These are phyloP conservation scores for Fusarium solani-melongenae DNA, from an alignment of 2,329 filamentous ascomycete species.

Conservation along the genomic window DNA sequence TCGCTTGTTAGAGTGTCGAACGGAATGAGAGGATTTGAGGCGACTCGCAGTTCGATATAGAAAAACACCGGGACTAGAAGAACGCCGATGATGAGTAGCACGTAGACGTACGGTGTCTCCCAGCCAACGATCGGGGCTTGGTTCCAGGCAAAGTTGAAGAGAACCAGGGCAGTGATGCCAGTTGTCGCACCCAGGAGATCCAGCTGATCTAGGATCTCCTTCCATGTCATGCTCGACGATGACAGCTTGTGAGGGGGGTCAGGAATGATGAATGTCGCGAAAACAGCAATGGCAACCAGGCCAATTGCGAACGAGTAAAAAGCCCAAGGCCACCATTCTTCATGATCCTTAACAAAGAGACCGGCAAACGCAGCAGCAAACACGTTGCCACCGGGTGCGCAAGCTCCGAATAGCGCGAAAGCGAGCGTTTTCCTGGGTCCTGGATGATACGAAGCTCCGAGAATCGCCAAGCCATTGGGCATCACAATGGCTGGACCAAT, in stretches of 20 bases:
- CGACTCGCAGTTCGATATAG: conserved; percentile 62
- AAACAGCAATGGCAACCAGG: conserved; percentile 47
- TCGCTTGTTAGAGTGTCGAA: conserved; percentile 58
- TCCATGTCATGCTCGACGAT: conserved; percentile 3
- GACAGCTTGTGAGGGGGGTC: conserved; percentile 36
- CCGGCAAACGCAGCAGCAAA: conserved; percentile 55
- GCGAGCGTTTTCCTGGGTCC: conserved; percentile 70
- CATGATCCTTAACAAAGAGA: conserved; percentile 49
- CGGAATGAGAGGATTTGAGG: conserved; percentile 67
- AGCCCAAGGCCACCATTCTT: conserved; percentile 60
- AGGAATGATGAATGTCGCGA: conserved; percentile 51
- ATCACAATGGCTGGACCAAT: conserved; percentile 71
- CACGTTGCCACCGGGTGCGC: conserved; percentile 59
- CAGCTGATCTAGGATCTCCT: conserved; percentile 45
- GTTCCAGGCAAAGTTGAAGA: conserved; percentile 77
- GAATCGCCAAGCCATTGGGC: conserved; percentile 72
- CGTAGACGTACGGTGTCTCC: conserved; percentile 65
- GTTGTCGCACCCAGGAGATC: conserved; percentile 54
- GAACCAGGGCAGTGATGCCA: conserved; percentile 66
- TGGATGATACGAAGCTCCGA: conserved; percentile 67
- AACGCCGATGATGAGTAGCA: conserved; percentile 67
- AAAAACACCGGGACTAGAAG: conserved; percentile 66
- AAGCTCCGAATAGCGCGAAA: conserved; percentile 63
- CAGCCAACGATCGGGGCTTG: conserved; percentile 71
- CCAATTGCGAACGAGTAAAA: conserved; percentile 56